Evolutionary conservation across 2,329 filamentous ascomycete species (phyloP).

Genomic region (Mycosphaerelloides madeirae): DNA sequence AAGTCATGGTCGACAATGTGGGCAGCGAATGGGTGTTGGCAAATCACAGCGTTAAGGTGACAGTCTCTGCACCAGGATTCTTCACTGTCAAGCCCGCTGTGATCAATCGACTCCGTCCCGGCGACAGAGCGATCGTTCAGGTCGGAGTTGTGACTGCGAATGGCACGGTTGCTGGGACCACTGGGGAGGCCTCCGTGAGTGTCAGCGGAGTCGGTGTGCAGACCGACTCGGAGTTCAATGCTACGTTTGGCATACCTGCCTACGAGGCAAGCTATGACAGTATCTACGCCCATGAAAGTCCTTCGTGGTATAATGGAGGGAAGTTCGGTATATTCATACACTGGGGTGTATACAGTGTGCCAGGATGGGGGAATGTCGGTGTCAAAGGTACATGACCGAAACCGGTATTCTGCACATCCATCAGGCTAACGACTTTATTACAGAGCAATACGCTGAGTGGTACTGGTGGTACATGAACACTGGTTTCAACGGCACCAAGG

Average conservation of each 20-base stretch:
- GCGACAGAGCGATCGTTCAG: conserved; percentile 37
- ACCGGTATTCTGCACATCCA: background rate
- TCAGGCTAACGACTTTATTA: background rate
- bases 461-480: conserved; percentile 50
- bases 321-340: conserved; percentile 61
- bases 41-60: conserved; percentile 34
- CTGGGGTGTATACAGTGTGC: conserved; percentile 53
- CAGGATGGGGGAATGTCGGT: conserved; percentile 49
- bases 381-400: conserved; percentile 36
- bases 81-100: conserved; percentile 32
- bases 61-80: conserved; percentile 32
- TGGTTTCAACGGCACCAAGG: conserved; percentile 36
- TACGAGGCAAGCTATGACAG: conserved; percentile 37
- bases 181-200: conserved; percentile 30
- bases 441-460: conserved; percentile 29
- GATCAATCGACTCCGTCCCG: conserved; percentile 39
- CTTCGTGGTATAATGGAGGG: conserved; percentile 51
- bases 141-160: conserved; percentile 35
- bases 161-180: conserved; percentile 27
- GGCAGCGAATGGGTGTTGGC: conserved; percentile 33
- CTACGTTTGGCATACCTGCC: conserved; percentile 32
- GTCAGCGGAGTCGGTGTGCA: conserved; percentile 27
- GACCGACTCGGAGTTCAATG: conserved; percentile 31
- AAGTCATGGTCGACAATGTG: conserved; percentile 37
- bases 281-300: conserved; percentile 42